Conservation (phyloP, 1,139 yeast genomes). For the Yamadazyma blattariae region DNA sequence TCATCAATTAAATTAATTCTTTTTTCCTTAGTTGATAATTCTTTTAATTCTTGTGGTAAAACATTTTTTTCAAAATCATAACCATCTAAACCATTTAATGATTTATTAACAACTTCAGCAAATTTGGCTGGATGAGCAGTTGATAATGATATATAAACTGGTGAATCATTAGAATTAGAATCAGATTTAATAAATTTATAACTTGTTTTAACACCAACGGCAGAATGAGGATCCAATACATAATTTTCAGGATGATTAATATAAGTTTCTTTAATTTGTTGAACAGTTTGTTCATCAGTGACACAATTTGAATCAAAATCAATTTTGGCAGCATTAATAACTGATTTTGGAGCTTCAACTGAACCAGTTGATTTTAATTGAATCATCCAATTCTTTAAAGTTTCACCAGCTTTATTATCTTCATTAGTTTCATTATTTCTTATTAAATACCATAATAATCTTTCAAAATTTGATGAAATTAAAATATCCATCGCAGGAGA, state of each 20-base stretch:
- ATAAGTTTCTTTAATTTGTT: conserved; percentile 73
- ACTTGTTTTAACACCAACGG: conserved; percentile 87
- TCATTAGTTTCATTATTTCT: conserved; percentile 63
- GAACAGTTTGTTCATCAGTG: conserved; percentile 69
- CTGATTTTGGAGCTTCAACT: conserved; percentile 65
- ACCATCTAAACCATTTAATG: conserved; percentile 61
- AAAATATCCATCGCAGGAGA: conserved; percentile 99
- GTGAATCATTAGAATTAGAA: conserved; percentile 40
- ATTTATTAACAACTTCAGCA: conserved; percentile 88
- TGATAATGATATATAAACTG: conserved; percentile 71
- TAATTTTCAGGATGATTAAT: conserved; percentile 61
- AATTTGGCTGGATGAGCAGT: conserved; percentile 99
- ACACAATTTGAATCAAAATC: conserved; percentile 82
- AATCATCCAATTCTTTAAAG: conserved; percentile 73
- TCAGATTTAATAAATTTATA: conserved; percentile 45
- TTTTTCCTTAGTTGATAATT: conserved; percentile 67
- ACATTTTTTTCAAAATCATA: conserved; percentile 88
- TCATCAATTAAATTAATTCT: conserved; percentile 73
- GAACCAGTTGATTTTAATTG: conserved; percentile 74
- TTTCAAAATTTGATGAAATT: conserved; percentile 92
- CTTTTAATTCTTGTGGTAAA: conserved; percentile 81
- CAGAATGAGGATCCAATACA: conserved; percentile 93
- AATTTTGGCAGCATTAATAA: conserved; percentile 60
- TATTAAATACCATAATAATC: conserved; percentile 91
- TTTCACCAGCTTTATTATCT: conserved; percentile 65